Conservation (phyloP, 768 basidiomycete genomes). For the Cantharellus cinnabarinus region DNA sequence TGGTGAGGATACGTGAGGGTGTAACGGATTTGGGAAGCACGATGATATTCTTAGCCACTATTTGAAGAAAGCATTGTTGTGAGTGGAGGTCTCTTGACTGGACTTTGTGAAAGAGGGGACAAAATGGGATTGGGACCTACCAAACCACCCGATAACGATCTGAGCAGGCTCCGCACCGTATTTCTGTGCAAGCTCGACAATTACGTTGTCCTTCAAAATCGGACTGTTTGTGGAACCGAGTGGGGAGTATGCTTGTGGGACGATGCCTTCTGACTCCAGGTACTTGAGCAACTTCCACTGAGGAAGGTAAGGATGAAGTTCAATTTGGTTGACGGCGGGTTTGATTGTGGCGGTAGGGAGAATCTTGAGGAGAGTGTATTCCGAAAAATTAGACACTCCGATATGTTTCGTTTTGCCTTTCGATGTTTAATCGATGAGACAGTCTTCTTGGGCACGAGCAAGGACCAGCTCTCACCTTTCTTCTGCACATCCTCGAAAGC, state of each 20-base stretch:
- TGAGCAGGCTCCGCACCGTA: conserved; percentile 24
- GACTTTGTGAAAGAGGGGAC: background rate
- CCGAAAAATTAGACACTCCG: conserved; percentile 21
- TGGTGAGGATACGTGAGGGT: conserved; percentile 30
- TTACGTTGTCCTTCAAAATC: conserved; percentile 39
- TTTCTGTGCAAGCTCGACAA: conserved; percentile 41
- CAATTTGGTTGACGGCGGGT: conserved; percentile 25
- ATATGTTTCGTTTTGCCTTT: conserved; percentile 58
- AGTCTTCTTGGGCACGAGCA: background rate
- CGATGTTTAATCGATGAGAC: background rate
- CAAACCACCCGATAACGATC: conserved; percentile 14
- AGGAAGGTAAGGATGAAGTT: conserved; percentile 48
- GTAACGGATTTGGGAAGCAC: conserved; percentile 68
- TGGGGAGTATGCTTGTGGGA: conserved; percentile 59
- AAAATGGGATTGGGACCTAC: background rate
- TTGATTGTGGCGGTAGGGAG: conserved; percentile 1
- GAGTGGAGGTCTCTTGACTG: background rate
- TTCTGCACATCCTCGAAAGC: conserved; percentile 49
- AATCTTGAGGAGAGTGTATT: conserved; percentile 2
- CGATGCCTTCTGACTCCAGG: conserved; percentile 43
- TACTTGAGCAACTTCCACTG: conserved; percentile 44
- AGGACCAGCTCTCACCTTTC: conserved; percentile 16
- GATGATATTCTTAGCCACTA: conserved; percentile 44
- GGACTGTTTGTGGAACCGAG: conserved; percentile 47
- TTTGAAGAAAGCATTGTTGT: too few species aligned